Conservation (phyloP, 129 eudicot species). For the Arctium lappa region DNA sequence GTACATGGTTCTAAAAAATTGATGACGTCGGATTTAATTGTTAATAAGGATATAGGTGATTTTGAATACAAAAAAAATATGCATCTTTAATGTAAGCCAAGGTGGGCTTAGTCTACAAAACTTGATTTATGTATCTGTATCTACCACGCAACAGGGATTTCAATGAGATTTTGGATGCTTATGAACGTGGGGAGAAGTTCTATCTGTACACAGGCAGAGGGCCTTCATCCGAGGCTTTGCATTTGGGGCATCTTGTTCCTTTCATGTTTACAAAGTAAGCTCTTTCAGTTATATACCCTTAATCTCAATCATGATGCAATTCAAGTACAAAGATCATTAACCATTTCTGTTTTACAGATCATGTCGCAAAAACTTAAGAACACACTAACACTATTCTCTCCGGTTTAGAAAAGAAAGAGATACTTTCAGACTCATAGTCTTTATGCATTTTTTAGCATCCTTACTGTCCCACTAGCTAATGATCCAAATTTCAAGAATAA, state of each 20-base stretch:
- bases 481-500: not conserved
- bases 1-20: not conserved
- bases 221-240: constrained; percentile 85
- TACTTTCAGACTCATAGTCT: not conserved
- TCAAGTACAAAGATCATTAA: not conserved
- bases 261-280: constrained; percentile 95
- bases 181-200: constrained; percentile 82
- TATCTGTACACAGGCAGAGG: constrained; percentile 92
- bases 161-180: constrained; percentile 73
- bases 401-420: not conserved
- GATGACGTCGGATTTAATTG: not conserved
- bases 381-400: too few relatives aligned
- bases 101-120: not conserved
- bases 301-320: not conserved
- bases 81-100: not conserved
- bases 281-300: not conserved
- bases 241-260: constrained; percentile 89
- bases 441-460: not conserved
- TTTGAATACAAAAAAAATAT: not conserved
- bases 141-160: constrained; percentile 45
- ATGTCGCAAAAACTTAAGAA: not conserved
- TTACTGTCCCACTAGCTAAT: not conserved
- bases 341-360: not conserved
- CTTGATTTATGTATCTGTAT: not conserved
- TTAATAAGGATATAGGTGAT: not conserved